Evolutionary conservation across 2,329 filamentous ascomycete genomes (phyloP).

Genomic region (Cadophora gregata): DNA sequence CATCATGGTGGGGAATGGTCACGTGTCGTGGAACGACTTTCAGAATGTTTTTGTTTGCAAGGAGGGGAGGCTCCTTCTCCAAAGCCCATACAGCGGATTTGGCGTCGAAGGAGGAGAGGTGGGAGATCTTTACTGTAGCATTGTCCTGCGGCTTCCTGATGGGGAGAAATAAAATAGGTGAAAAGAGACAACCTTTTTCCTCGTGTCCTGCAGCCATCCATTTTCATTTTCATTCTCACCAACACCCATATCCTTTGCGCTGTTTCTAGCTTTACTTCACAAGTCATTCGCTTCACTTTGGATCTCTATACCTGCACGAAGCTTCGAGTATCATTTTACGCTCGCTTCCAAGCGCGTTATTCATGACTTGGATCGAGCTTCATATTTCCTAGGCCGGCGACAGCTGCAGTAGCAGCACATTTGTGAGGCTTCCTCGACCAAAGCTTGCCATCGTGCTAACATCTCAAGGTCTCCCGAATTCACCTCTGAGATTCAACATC

Average conservation of each 20-base stretch:
- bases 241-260: conserved; percentile 13
- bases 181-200: not conserved
- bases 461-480: not conserved
- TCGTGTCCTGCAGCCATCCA: conserved; percentile 11
- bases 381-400: conserved; percentile 6
- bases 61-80: conserved; percentile 12
- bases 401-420: conserved; percentile 2
- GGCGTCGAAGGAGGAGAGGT: not conserved
- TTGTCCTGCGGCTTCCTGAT: conserved; percentile 9
- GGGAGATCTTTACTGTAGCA: not conserved
- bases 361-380: not conserved
- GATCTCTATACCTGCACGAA: conserved; percentile 2
- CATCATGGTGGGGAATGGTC: conserved; percentile 13
- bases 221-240: conserved; percentile 17
- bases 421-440: not conserved
- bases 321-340: not conserved
- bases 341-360: not conserved
- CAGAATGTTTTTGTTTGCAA: not conserved
- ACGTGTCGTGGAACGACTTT: conserved; percentile 3
- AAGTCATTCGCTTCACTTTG: conserved; percentile 23
- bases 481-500: conserved; percentile 6
- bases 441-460: conserved; percentile 2
- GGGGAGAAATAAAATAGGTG: not conserved
- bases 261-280: conserved; percentile 7
- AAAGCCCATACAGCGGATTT: not conserved